Base-by-base conservation (phyloP, 192 early-diverging fungal species). In the Rhizophlyctis rosea region DNA sequence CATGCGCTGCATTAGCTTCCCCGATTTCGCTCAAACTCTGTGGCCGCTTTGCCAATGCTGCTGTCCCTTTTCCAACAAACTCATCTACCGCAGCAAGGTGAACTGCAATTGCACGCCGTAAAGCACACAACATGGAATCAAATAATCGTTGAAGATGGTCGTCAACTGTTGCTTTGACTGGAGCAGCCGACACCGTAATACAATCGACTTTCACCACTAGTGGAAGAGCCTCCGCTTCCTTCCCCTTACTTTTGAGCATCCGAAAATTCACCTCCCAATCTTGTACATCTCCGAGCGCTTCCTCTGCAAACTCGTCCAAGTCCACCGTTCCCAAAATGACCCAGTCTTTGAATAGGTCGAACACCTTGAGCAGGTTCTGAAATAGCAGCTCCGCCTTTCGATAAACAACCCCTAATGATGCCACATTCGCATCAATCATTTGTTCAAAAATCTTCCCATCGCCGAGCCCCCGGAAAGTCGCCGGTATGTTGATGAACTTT, bases 301-400 rank as follows among this genome's bases (percentile, higher is more conserved):
- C 70, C 34, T 81, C 57, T 3, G 83, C 70, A 72, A 83, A 74
- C 16, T 49, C 57, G 36, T 84, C 80, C 23, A 84, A 59, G 53
- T 76, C 64, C 2, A 84, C 70, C 11, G 74, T 81, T 52, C 81
- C 78, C 1, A 84, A 55, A 0, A 83, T 47, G 4, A 84, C 68
- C 83, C 83, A 85, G 39, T 85, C 83, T 44, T 74, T 79, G 67
- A 83, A 84, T 4, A 68, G 16, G 57, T 84, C 82, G 33, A 68
- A 58, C 0, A 79, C 74, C 34, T 72, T 73, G n/a, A 59, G 21
- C 4, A 85, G 67, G 36, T 77, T 81, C 25, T 59, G 33, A 50
- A 85, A 85, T n/a, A 83, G 60, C 14, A 21, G 53, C 9, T 85
- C 79, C 3, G 83, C 76, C 36, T 74, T 77, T 21, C 57, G 53